These are phyloP conservation scores for Penicillium polonicum DNA, from an alignment of 2,329 filamentous ascomycete species.

Conservation along the genomic window DNA sequence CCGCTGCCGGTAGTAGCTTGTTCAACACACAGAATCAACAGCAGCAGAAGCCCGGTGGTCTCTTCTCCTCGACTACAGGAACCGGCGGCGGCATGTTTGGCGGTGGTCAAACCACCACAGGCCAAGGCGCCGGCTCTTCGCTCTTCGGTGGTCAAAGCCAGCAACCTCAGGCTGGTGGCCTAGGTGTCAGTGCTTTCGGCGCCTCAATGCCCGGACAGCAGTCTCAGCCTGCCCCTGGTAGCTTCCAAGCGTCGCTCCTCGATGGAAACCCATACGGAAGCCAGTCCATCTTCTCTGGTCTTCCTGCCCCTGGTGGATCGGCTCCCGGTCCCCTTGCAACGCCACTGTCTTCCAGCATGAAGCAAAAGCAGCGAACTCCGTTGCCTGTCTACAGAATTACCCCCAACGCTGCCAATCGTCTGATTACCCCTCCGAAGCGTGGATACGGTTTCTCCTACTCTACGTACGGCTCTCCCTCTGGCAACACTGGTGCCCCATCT, in stretches of 20 bases:
- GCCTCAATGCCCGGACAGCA: constrained; percentile 50
- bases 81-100: constrained; percentile 51
- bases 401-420: constrained; percentile 73
- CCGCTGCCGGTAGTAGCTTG: constrained; percentile 38
- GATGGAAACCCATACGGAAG: constrained; percentile 90
- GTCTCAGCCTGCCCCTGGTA: constrained; percentile 43
- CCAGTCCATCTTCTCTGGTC: constrained; percentile 75
- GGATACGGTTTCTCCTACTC: constrained; percentile 94
- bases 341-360: constrained; percentile 73
- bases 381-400: constrained; percentile 86
- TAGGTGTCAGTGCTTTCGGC: constrained; percentile 53
- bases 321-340: constrained; percentile 89
- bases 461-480: constrained; percentile 78
- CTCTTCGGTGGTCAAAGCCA: constrained; percentile 53
- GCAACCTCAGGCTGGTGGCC: constrained; percentile 34
- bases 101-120: constrained; percentile 32
- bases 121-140: constrained; percentile 47
- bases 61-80: constrained; percentile 50
- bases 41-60: constrained; percentile 53
- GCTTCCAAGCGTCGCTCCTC: constrained; percentile 73
- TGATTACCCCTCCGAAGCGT: constrained; percentile 79
- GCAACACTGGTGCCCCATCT: constrained; percentile 67
- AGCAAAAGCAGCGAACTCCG: constrained; percentile 74
- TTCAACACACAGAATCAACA: constrained; percentile 51
- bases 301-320: constrained; percentile 61